phyloP scores from a whole-genome alignment of 2,329 filamentous ascomycete species.

The Cladosporium oxysporum region DNA sequence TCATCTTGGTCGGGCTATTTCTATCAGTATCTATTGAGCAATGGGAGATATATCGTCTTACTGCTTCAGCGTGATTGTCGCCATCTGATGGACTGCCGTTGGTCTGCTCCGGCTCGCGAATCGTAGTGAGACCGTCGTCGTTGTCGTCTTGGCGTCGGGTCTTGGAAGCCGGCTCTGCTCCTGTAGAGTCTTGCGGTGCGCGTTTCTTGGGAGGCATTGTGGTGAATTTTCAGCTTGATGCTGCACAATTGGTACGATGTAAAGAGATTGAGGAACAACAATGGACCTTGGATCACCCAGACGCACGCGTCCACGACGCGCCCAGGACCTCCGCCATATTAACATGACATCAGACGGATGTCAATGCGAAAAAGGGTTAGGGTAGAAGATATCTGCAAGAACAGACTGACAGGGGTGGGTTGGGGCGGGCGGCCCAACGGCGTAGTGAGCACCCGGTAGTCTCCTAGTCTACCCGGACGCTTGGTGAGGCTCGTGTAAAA shows the following conservation, averaged over 20 bases:
- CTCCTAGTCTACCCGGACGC: constrained; percentile 7
- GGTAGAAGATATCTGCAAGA: not conserved
- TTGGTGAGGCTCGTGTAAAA: not conserved
- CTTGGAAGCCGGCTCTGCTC: not conserved
- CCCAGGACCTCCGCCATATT: not conserved
- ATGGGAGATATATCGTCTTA: not conserved
- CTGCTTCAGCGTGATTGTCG: not conserved
- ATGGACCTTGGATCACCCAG: not conserved
- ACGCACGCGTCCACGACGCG: not conserved
- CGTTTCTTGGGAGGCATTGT: not conserved
- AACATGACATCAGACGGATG: not conserved
- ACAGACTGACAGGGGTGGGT: not conserved
- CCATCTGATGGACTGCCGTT: not conserved
- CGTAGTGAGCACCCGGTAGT: not conserved
- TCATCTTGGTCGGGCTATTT: not conserved
- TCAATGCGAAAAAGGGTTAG: not conserved
- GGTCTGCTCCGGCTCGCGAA: not conserved
- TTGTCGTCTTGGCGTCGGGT: constrained; percentile 5
- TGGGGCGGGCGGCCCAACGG: constrained; percentile 3
- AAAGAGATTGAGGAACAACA: not conserved
- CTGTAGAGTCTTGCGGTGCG: not conserved
- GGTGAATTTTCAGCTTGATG: not conserved
- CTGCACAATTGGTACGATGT: not conserved
- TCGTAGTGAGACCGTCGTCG: not conserved
- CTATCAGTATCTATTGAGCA: not conserved